Evolutionary conservation across 345 rosid species (phyloP), one percentile per base, ranked within the genome.

Genomic region (Crucihimalaya himalaica): DNA sequence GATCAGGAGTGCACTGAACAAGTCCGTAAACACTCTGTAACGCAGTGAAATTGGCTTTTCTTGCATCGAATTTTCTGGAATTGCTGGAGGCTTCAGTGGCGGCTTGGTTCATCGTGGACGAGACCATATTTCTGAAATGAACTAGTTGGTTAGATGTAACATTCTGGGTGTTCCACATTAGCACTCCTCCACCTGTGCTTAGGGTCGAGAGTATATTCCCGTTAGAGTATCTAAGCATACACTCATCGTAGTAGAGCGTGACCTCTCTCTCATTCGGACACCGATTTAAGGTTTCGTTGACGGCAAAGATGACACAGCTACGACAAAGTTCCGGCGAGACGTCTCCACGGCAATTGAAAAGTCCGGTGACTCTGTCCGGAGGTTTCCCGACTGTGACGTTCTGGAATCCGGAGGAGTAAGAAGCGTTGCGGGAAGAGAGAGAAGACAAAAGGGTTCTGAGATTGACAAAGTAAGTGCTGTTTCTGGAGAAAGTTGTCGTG

Each of bases 1-100:
- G 27, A 64, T 82, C 87, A 13, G 81, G 85, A 4, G 57, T 78
- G 71, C 94, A 88, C 83, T 86, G 85, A 4, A 27, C 83, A 0
- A 88, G 27, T 1, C 23, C 51, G 66, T 73, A 88, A 46, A 88
- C 5, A 1, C 0, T 45, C 42, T 65, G 35, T 0, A 32, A 46
- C 9, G 14, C 25, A 1, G 61, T 39, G 0, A 32, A 37, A 6
- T 66, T 5, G 5, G 3, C 27, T 0, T 53, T 46, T 39, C 11
- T 51, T 8, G 58, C 57, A 0, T 66, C 81, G 23, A 83, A 88
- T 31, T 53, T 83, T 35, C 39, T 72, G 0, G 56, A 23, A 60
- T 54, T 66, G 1, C 0, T 34, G 0, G 68, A 40, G 2, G 77
- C 71, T 5, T 32, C 25, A 2, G 1, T 4, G 0, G 79, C 70